A percentile compares a stretch with the other conserved stretches of the same genome.
Evolutionary conservation across 208 protist species (phyloP).

Genomic region (Trypanosoma avium): DNA sequence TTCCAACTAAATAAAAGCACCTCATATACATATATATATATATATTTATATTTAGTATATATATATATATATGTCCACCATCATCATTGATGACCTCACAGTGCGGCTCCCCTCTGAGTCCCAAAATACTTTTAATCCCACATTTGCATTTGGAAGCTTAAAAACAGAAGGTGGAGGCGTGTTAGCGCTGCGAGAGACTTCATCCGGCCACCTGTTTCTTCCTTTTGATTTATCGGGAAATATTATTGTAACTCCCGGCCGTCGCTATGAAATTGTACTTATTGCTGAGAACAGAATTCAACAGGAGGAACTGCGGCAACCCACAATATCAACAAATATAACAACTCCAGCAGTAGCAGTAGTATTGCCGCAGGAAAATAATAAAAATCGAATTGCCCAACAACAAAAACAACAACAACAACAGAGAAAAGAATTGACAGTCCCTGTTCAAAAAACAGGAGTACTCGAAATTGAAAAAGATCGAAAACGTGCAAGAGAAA

Average conservation of each 20-base stretch:
- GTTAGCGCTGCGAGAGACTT: constrained; percentile 49
- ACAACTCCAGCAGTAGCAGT: constrained; percentile 9
- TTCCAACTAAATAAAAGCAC: background rate
- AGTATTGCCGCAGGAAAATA: background rate
- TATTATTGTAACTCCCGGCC: constrained; percentile 57
- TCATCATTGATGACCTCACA: constrained; percentile 54
- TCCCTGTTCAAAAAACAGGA: background rate
- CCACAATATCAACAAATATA: constrained; percentile 1
- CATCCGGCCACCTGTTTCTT: constrained; percentile 49
- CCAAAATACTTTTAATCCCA: constrained; percentile 72
- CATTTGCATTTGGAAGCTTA: constrained; percentile 52
- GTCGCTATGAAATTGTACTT: constrained; percentile 52
- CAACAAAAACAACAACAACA: constrained; percentile 18
- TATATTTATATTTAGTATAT: constrained; percentile 19
- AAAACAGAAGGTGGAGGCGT: constrained; percentile 21
- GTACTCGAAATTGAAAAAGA: constrained; percentile 8
- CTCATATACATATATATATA: background rate
- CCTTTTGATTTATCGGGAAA: constrained; percentile 72
- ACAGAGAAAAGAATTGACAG: background rate
- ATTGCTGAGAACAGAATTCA: constrained; percentile 20
- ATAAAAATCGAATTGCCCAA: constrained; percentile 9
- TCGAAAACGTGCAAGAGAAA: background rate
- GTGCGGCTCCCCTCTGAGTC: constrained; percentile 61
- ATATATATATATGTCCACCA: constrained; percentile 40
- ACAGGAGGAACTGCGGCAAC: background rate